Evolutionary conservation across 1,284 basidiomycete species (phyloP).

Genomic region (Exobasidium rhododendri): DNA sequence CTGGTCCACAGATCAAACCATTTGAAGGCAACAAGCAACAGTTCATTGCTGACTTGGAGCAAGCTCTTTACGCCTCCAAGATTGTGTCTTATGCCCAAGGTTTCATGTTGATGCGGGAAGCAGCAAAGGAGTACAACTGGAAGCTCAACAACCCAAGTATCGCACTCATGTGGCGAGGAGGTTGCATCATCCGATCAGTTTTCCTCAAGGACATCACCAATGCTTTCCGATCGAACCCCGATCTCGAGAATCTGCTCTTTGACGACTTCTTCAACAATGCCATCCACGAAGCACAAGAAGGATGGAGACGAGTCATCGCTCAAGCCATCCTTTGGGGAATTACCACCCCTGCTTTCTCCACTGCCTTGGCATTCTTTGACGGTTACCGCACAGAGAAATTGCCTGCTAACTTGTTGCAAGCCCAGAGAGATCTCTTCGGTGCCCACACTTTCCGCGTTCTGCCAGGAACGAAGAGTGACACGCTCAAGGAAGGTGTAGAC

Average conservation of each 20-base stretch:
- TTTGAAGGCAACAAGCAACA: slow-evolving; percentile 98
- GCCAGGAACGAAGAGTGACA: slow-evolving; percentile 45
- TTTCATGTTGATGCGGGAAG: slow-evolving; percentile 99
- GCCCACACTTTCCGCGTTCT: slow-evolving; percentile 39
- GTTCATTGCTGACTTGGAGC: slow-evolving; percentile 98
- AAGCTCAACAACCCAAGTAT: slow-evolving; percentile 79
- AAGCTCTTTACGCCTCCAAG: slow-evolving; percentile 98
- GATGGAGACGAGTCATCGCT: slow-evolving; percentile 95
- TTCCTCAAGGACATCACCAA: slow-evolving; percentile 61
- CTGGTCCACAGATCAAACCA: slow-evolving; percentile 81
- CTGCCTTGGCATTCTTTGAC: slow-evolving; percentile 97
- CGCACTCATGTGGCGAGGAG: slow-evolving; percentile 98
- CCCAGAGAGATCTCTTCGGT: slow-evolving; percentile 66
- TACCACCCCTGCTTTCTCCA: slow-evolving; percentile 91
- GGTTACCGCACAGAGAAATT: slow-evolving; percentile 84
- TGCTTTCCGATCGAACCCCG: slow-evolving; percentile 81
- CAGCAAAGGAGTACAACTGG: slow-evolving; percentile 81
- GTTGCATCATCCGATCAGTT: slow-evolving; percentile 80
- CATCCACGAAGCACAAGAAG: slow-evolving; percentile 89
- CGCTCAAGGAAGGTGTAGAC: slow-evolving; percentile 71
- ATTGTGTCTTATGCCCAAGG: slow-evolving; percentile 85
- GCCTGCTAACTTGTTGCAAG: slow-evolving; percentile 89
- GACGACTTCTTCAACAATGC: slow-evolving; percentile 97
- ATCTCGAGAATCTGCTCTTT: slow-evolving; percentile 90
- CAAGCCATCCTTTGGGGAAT: slow-evolving; percentile 98